These are phyloP conservation scores for Cladosporium sp. DNA, from an alignment of 2,329 filamentous ascomycete species.

Conservation along the genomic window DNA sequence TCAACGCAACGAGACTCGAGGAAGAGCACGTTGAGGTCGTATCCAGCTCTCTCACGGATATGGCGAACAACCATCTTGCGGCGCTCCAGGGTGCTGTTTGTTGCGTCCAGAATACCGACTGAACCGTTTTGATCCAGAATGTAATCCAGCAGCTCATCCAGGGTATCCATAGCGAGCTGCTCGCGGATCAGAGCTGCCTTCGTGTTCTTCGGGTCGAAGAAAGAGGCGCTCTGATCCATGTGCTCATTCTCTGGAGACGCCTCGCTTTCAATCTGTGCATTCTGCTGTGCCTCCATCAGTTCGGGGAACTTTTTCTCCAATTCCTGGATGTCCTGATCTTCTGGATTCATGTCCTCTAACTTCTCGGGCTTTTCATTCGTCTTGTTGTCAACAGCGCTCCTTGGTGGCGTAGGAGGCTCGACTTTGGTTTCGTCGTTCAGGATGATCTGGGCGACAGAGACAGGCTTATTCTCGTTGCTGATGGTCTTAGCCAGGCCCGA, in stretches of 20 bases:
- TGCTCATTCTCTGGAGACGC: constrained; percentile 37
- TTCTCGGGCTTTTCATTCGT: constrained; percentile 28
- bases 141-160: constrained; percentile 90
- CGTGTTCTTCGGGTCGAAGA: constrained; percentile 89
- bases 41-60: constrained; percentile 77
- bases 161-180: constrained; percentile 84
- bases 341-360: constrained; percentile 25
- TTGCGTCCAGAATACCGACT: constrained; percentile 93
- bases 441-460: constrained; percentile 52
- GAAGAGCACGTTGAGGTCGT: constrained; percentile 83
- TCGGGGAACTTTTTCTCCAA: constrained; percentile 15
- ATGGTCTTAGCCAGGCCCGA: constrained; percentile 13
- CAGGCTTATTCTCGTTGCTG: constrained; percentile 20
- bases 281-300: constrained; percentile 11
- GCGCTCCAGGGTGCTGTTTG: constrained; percentile 88
- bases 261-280: background rate
- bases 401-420: constrained; percentile 32
- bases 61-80: constrained; percentile 71
- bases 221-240: constrained; percentile 84
- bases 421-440: constrained; percentile 52
- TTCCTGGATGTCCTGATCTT: constrained; percentile 26
- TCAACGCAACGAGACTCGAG: constrained; percentile 93
- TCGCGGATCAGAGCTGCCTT: constrained; percentile 79
- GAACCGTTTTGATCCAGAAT: constrained; percentile 76
- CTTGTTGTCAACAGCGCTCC: constrained; percentile 14